Evolutionary conservation across 768 basidiomycete species (phyloP), one percentile per base, ranked within the genome.

Genomic region (Termitomyces sp.): DNA sequence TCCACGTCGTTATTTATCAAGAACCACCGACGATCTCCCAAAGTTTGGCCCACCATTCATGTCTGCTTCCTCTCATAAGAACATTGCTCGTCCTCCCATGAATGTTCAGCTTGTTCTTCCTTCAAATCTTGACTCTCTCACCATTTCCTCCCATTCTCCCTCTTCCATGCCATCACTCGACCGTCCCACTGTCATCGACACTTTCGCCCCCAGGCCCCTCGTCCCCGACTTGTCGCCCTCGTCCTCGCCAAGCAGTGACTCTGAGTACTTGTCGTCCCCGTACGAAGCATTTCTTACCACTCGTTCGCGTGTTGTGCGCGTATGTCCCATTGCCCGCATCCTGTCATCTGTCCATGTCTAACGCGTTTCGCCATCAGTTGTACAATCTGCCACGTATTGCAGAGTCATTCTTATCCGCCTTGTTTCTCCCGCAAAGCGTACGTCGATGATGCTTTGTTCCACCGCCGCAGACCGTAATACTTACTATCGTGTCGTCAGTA

Each of bases 221-320:
- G 39, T 53, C 23, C 60, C 56, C 30, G 67, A 69, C 50, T 56
- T 64, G 17, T 76, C 76, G 5, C 52, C 52, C 4, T 67, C 72
- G 21, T 68, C 72, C 6, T 73, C 72, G 12, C 48, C 70, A 51
- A 69, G 68, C 61, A 69, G 70, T 52, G 68, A 69, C 59, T 54
- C 61, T 28, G 63, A 61, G 52, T 57, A 51, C 27, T 66, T 63
- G 17, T 63, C 68, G 11, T 44, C 54, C 11, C 59, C 61, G 1
- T 59, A 70, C 25, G 69, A 76, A 17, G 72, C 76, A 6, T 85
- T 85, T 61, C 62, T 79, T 25, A 64, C 72, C 34, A 78, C 80
- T 44, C 75, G 75, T 41, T 84, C 82, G 32, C 78, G 82, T 56
- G 80, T 77, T n/a, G 72, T 83, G 27, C 75, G 74, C 53, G 84